phyloP scores from a whole-genome alignment of 345 rosid species.

The Rhizophora mangle region DNA sequence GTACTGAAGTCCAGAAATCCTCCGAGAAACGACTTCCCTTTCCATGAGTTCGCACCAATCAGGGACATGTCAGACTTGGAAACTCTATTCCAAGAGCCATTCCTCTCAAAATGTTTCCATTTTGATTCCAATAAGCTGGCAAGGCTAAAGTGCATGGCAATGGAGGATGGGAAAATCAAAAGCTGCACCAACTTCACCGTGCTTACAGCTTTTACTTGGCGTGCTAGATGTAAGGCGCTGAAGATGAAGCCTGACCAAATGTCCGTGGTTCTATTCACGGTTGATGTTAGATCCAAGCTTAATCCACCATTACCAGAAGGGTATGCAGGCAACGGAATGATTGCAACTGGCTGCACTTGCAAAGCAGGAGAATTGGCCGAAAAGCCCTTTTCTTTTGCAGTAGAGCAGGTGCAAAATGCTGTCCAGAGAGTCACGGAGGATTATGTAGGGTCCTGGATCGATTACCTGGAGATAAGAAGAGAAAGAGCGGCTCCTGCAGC shows the following conservation, averaged over 20 bases:
- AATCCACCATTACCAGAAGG: constrained; percentile 17
- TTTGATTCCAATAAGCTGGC: constrained; percentile 15
- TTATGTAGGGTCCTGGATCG: constrained; percentile 19
- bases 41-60: constrained; percentile 10
- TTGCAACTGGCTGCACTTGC: constrained; percentile 1
- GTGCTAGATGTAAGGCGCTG: constrained; percentile 20
- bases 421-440: constrained; percentile 15
- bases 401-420: constrained; percentile 21
- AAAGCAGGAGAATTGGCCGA: constrained; percentile 19
- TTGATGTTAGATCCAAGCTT: constrained; percentile 22
- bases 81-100: constrained; percentile 3
- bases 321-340: constrained; percentile 23
- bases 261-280: constrained; percentile 18
- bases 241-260: constrained; percentile 20
- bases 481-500: not conserved
- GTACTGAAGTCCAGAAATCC: constrained; percentile 15
- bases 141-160: constrained; percentile 15
- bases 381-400: constrained; percentile 15
- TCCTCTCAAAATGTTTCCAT: constrained; percentile 12
- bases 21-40: not conserved
- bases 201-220: constrained; percentile 23
- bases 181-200: constrained; percentile 27
- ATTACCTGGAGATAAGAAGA: constrained; percentile 8
- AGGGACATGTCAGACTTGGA: constrained; percentile 20
- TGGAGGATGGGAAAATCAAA: constrained; percentile 10